Conservation (phyloP, 176 grass and related monocot genomes). For the Musa itinerans region DNA sequence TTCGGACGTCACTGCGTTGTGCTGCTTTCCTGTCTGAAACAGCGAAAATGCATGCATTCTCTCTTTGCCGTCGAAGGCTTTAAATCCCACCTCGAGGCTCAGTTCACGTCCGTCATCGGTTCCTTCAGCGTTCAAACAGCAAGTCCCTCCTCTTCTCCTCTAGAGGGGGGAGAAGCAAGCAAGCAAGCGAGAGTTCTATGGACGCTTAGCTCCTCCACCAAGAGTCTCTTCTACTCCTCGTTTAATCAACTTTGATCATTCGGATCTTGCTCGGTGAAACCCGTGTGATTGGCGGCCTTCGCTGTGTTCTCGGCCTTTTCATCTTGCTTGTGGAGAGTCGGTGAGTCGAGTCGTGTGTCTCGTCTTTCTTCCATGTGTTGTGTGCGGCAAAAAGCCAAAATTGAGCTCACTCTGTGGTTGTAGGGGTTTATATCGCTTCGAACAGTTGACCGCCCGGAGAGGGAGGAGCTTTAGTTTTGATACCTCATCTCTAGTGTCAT, state of each 20-base stretch:
- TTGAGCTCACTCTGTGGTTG: neutral
- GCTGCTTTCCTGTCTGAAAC: neutral
- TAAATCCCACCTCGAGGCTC: neutral
- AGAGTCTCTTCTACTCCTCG: neutral
- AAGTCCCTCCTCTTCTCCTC: too few species aligned
- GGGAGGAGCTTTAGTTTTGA: neutral
- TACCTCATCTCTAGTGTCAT: neutral
- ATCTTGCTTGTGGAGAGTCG: neutral
- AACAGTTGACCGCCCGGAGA: neutral
- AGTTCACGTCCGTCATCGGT: neutral
- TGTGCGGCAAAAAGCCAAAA: neutral
- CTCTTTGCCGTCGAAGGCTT: neutral
- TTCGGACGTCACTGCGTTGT: neutral
- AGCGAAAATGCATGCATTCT: neutral
- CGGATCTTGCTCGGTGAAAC: too few species aligned
- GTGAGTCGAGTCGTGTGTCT: conserved; percentile 1
- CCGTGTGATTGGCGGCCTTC: neutral
- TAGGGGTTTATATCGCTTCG: neutral
- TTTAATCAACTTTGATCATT: neutral
- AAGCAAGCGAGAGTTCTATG: neutral
- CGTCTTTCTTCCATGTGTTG: neutral
- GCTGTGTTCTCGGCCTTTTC: neutral
- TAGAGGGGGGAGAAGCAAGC: neutral
- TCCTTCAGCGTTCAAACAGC: too few species aligned
- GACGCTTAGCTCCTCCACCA: neutral